Base-by-base conservation (phyloP, 2,329 filamentous ascomycete species). In the Neopestalotiopsis sp. region DNA sequence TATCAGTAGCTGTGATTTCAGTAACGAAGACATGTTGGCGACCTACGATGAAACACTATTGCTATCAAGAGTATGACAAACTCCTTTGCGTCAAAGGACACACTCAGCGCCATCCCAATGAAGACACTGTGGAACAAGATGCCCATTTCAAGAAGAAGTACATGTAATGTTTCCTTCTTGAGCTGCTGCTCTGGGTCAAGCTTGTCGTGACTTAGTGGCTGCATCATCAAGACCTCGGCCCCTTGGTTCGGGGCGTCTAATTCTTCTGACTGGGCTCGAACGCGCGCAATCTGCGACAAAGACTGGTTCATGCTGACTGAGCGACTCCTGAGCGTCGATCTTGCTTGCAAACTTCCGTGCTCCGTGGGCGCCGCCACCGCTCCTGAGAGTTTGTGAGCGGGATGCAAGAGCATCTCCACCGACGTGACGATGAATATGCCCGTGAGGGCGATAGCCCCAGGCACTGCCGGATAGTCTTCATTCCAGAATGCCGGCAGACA, bases 111-210 rank as follows among this genome's bases (percentile, higher is more conserved):
- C 81, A 88, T 86, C 62, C 86, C 86, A 71, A 88, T 88, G 76
- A 89, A 89, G 67, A 91, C 82, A 74, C 85, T 88, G 77, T 91
- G 88, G 74, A 90, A 90, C 28, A 91, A 81, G 67, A 90, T 91
- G n/a, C 88, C 88, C 70, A 88, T 86, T 75, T 91, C 89, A 3
- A 91, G 81, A 49, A 91, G 81, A n/a, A 89, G 79, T 69, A 87
- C 88, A 74, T 90, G 88, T 70, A 90, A 81, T 17, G 88, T 80
- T 28, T 85, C 81, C 69, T 88, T 88, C 69, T 86, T 82, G 71
- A 85, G 68, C 20, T 71, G 63, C 45, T 72, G 69, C 34, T 71
- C 65, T 5, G 67, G 65, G 2, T 64, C 65, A 10, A 71, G 66
- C 6, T 58, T 38, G 30, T 9, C 9, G 5, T 14, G 30, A 38